A percentile compares a stretch with the other conserved stretches of the same genome.
These are phyloP conservation scores for Juncus inflexus DNA, from an alignment of 176 grass and related monocot species.

Conservation along the genomic window DNA sequence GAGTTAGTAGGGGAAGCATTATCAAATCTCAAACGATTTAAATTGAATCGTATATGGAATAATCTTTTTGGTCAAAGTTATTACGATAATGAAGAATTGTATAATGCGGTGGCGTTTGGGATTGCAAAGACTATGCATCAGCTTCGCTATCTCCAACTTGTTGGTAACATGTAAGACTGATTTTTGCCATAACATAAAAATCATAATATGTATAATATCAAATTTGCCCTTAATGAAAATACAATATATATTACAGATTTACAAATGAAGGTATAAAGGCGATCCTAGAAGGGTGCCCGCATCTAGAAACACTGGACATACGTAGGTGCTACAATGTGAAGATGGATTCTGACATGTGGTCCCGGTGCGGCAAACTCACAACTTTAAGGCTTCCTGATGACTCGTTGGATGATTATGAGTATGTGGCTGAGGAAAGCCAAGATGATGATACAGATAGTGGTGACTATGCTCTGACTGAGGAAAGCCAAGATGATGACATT, in stretches of 20 bases:
- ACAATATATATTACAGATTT: background rate
- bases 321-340: background rate
- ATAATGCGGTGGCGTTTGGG: conserved; percentile 5
- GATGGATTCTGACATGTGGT: conserved; percentile 21
- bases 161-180: background rate
- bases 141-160: conserved; percentile 20
- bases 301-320: conserved; percentile 32
- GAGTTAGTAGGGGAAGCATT: no score
- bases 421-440: background rate
- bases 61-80: conserved; percentile 17
- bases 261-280: conserved; percentile 24
- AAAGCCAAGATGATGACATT: background rate
- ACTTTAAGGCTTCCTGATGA: conserved; percentile 2
- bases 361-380: conserved; percentile 18
- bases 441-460: no score
- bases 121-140: conserved; percentile 24
- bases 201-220: no score
- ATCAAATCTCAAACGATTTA: no score
- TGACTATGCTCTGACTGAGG: background rate
- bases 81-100: no score
- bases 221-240: no score
- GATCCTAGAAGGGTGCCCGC: conserved; percentile 38
- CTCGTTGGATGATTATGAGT: no score
- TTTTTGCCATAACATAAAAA: background rate
- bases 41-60: background rate